A percentile compares a stretch with the other conserved stretches of the same genome.
Evolutionary conservation across 1,284 basidiomycete species (phyloP).

Genomic region (Mycena sp.): DNA sequence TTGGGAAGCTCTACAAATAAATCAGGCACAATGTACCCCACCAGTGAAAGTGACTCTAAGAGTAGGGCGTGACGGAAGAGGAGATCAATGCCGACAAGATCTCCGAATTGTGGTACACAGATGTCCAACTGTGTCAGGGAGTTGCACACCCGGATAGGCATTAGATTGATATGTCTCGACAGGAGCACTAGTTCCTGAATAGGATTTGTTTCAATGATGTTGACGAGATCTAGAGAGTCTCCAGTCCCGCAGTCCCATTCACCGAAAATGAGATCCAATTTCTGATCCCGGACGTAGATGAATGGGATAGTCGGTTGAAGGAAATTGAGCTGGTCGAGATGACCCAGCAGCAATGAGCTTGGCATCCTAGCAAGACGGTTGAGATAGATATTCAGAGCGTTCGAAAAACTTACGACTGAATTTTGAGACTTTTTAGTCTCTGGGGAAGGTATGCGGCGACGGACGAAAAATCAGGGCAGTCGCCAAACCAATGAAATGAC

Average conservation of each 20-base stretch:
- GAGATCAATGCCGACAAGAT: conserved; percentile 43
- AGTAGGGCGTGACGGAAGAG: conserved; percentile 45
- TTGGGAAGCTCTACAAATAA: conserved; percentile 41
- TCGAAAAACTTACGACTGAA: conserved; percentile 30
- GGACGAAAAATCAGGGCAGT: conserved; percentile 34
- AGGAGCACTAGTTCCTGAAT: conserved; percentile 41
- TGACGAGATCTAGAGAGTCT: conserved; percentile 34
- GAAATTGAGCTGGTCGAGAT: conserved; percentile 17
- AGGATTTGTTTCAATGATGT: conserved; percentile 34
- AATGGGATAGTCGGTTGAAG: conserved; percentile 27
- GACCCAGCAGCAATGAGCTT: conserved; percentile 4
- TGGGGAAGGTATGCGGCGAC: conserved; percentile 24
- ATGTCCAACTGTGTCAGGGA: conserved; percentile 45
- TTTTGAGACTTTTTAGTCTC: conserved; percentile 11
- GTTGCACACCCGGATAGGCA: conserved; percentile 46
- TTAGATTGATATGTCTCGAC: conserved; percentile 38
- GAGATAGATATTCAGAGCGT: not conserved
- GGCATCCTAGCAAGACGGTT: conserved; percentile 11
- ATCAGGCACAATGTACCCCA: conserved; percentile 39
- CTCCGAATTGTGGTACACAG: conserved; percentile 37
- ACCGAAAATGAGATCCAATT: conserved; percentile 23
- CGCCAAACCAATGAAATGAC: conserved; percentile 48
- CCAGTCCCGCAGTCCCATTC: conserved; percentile 22
- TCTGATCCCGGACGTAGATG: conserved; percentile 28
- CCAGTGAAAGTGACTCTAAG: conserved; percentile 45